Base-by-base conservation (phyloP, 352 stramenopile species). In the Pythium guiyangense region DNA sequence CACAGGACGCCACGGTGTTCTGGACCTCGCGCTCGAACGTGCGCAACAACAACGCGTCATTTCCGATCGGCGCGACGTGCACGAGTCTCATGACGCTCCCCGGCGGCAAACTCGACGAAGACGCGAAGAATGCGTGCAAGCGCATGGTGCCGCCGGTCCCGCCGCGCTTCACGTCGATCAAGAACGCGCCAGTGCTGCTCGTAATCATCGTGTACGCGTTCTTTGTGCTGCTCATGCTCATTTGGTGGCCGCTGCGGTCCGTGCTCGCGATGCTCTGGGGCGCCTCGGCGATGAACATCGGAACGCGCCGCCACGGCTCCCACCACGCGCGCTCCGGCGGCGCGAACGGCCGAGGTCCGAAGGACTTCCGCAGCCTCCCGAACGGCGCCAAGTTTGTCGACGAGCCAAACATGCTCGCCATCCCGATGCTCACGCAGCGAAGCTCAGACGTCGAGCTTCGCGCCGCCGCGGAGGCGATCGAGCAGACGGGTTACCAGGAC, bases 1-100 rank as follows among this genome's bases (percentile, higher is more conserved):
- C 57, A 8, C 27, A 34, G 40, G 59, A 80, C 40, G 54, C 31
- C 12, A 69, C 48, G 15, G 60, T 77, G 43, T 83, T 74, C 46
- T 79, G 70, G 73, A 78, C 64, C 3, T 79, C 62, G 31, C 46
- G 26, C 14, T 60, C 57, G 50, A 83, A 79, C 43, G 48, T 57
- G 22, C 70, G 63, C 46, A 83, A 82, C 59, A 82, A 82, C 53
- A 82, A 82, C 39, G 73, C 73, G 9, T 66, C 60, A 11, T 83
- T 83, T 51, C 73, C 73, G 10, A 56, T 78, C 29, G 71, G 69
- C 20, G 70, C 70, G 4, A 59, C 47, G 11, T 83, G 73, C 64
- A 66, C 27, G n/a, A 63, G 49, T 17, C 48, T 67, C 35, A 64
- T 60, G 55, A 52, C 40, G 14, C n/a, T n/a, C 6, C 49, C 46